phyloP scores from a whole-genome alignment of 257 asterid species.

The Plectranthus barbatus region DNA sequence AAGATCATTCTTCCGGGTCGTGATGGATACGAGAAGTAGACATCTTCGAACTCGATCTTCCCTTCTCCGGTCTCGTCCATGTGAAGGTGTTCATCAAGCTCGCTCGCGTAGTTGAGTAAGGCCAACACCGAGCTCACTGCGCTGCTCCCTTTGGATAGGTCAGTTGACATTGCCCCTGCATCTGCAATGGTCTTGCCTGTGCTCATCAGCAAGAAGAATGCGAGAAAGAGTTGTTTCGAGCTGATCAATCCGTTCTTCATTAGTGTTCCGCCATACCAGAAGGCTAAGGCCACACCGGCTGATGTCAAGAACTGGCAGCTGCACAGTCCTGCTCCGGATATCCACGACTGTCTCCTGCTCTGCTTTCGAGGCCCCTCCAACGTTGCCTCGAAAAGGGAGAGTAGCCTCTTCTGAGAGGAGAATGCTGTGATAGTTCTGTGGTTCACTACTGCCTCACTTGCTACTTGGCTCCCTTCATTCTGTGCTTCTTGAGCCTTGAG shows the following conservation, averaged over 20 bases:
- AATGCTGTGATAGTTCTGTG: constrained; percentile 8
- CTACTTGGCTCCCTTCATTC: constrained; percentile 42
- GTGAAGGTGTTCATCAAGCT: constrained; percentile 13
- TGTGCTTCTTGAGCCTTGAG: constrained; percentile 23
- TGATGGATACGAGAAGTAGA: constrained; percentile 38
- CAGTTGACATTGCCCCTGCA: constrained; percentile 43
- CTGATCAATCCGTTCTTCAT: constrained; percentile 12
- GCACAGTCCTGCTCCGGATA: constrained; percentile 33
- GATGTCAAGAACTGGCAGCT: constrained; percentile 31
- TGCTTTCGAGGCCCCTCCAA: constrained; percentile 27
- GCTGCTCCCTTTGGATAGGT: constrained; percentile 33
- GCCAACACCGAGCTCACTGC: constrained; percentile 33
- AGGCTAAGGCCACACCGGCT: constrained; percentile 27
- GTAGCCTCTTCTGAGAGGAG: constrained; percentile 21
- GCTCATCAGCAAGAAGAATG: constrained; percentile 5
- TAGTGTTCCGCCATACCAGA: constrained; percentile 46
- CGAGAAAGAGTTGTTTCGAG: background rate
- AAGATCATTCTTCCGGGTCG: constrained; percentile 39
- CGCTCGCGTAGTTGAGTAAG: constrained; percentile 30
- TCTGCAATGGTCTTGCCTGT: constrained; percentile 39
- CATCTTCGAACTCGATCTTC: constrained; percentile 29
- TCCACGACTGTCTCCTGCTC: constrained; percentile 47
- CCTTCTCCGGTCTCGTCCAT: constrained; percentile 17
- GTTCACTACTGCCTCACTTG: constrained; percentile 43
- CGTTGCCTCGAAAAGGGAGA: constrained; percentile 3